phyloP scores from a whole-genome alignment of 148 eudicot species.

The Nepenthes gracilis region DNA sequence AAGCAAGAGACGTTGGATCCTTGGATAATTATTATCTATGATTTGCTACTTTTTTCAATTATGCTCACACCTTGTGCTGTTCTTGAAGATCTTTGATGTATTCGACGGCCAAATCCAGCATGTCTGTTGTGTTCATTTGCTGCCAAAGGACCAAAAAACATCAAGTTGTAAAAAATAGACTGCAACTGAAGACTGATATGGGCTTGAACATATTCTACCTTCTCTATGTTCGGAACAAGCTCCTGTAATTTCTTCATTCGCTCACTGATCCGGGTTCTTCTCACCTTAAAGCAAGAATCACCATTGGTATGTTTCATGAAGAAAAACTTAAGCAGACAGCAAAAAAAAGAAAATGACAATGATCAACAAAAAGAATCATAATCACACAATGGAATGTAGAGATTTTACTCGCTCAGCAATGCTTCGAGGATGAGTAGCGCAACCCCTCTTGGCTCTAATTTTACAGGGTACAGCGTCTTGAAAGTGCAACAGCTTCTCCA shows the following conservation, averaged over 20 bases:
- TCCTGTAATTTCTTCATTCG: conserved; percentile 86
- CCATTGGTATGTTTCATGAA: too few relatives aligned
- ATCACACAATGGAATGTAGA: too few relatives aligned
- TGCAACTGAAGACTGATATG: not conserved
- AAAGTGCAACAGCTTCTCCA: conserved; percentile 59
- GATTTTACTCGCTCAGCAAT: conserved; percentile 81
- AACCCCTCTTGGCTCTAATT: conserved; percentile 91
- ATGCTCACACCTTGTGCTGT: conserved; percentile 43
- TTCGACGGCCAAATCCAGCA: conserved; percentile 84
- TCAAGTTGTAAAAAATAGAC: not conserved
- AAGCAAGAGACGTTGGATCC: not conserved
- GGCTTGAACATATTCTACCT: conserved; percentile 26
- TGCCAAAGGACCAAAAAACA: conserved; percentile 15
- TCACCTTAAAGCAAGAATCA: conserved; percentile 29
- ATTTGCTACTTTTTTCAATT: too few relatives aligned
- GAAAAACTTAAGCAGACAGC: too few relatives aligned
- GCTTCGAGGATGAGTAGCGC: conserved; percentile 95
- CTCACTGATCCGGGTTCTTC: conserved; percentile 83
- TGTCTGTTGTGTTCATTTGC: conserved; percentile 90
- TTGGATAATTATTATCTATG: not conserved
- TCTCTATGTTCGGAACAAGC: conserved; percentile 93
- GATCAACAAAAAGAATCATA: too few relatives aligned
- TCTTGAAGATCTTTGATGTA: conserved; percentile 68
- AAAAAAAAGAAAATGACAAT: too few relatives aligned
- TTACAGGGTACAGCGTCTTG: conserved; percentile 85